Conservation (phyloP, 2,329 filamentous ascomycete genomes). For the Pseudogymnoascus destructans region DNA sequence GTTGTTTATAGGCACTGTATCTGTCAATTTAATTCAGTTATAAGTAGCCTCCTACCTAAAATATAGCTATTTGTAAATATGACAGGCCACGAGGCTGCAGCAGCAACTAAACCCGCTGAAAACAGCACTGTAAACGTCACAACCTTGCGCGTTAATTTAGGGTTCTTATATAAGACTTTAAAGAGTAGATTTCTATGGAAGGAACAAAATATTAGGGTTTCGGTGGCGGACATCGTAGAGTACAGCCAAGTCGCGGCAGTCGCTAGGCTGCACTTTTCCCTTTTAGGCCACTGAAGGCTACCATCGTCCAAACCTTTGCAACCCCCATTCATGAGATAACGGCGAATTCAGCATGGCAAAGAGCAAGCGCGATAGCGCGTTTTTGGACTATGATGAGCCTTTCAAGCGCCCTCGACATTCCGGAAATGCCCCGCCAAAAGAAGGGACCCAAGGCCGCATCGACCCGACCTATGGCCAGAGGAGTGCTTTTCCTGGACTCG, state of each 20-base stretch:
- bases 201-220: background rate
- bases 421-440: background rate
- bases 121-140: background rate
- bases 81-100: no score
- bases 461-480: constrained; percentile 59
- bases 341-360: background rate
- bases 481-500: constrained; percentile 54
- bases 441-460: constrained; percentile 26
- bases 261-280: background rate
- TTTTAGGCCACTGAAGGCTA: background rate
- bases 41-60: no score
- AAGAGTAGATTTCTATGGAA: background rate
- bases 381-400: background rate
- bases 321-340: background rate
- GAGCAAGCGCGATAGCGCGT: background rate
- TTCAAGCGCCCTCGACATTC: background rate
- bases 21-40: no score
- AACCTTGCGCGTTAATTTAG: no score
- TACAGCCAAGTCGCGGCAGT: background rate
- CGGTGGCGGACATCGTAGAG: background rate
- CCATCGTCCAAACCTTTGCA: background rate
- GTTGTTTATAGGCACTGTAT: no score
- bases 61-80: no score
- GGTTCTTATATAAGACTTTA: background rate
- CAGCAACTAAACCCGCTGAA: no score